A percentile compares a stretch with the other conserved stretches of the same genome.
Conservation (phyloP, 331 rosid genomes). For the Ulmus americana region DNA sequence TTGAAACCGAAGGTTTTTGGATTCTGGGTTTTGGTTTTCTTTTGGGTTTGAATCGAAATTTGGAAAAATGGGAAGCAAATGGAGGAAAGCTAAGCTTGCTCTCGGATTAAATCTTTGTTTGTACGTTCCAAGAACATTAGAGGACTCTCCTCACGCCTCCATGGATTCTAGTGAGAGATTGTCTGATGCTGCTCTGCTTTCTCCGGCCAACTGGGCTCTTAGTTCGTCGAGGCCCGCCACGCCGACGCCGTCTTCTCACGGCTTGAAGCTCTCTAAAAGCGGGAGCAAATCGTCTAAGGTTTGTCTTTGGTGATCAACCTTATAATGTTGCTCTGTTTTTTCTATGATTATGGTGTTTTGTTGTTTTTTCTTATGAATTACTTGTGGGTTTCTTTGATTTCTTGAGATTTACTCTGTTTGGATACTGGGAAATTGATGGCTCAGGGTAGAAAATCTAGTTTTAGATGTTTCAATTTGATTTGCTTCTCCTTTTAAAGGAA, state of each 20-base stretch:
- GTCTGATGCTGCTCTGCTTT: constrained; percentile 78
- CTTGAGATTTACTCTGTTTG: constrained; percentile 22
- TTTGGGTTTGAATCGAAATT: constrained; percentile 31
- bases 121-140: constrained; percentile 66
- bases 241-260: constrained; percentile 52
- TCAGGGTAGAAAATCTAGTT: neutral
- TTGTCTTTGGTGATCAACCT: constrained; percentile 16
- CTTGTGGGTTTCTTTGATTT: constrained; percentile 1
- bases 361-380: neutral
- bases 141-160: constrained; percentile 45
- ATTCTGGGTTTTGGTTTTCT: constrained; percentile 9
- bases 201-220: constrained; percentile 48
- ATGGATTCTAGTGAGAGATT: constrained; percentile 48
- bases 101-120: constrained; percentile 76
- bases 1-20: neutral
- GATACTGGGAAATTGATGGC: constrained; percentile 14
- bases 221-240: constrained; percentile 56
- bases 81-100: constrained; percentile 88
- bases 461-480: neutral
- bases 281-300: constrained; percentile 86
- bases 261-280: constrained; percentile 57
- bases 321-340: neutral
- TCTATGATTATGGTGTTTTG: neutral
- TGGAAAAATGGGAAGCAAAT: constrained; percentile 72
- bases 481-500: neutral